These are phyloP conservation scores for Trichoderma koningii DNA, from an alignment of 2,329 filamentous ascomycete species.

Conservation along the genomic window DNA sequence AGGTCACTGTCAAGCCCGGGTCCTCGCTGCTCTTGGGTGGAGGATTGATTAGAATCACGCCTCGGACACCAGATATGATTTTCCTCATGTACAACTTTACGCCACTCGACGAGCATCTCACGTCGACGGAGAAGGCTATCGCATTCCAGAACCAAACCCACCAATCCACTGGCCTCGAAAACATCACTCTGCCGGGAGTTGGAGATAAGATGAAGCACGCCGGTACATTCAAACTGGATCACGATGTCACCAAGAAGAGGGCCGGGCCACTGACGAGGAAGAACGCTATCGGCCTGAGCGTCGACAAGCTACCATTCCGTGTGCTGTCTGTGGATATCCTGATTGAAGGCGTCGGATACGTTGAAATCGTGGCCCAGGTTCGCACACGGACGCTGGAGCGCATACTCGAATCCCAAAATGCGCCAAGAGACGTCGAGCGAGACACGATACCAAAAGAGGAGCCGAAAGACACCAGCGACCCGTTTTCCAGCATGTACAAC, in stretches of 20 bases:
- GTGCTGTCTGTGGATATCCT: constrained; percentile 82
- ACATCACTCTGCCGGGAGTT: constrained; percentile 62
- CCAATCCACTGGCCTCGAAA: constrained; percentile 58
- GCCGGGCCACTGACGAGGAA: constrained; percentile 71
- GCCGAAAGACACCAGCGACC: constrained; percentile 25
- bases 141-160: constrained; percentile 68
- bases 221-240: constrained; percentile 71
- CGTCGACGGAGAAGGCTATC: constrained; percentile 76
- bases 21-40: constrained; percentile 78
- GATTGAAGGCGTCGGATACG: constrained; percentile 90
- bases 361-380: constrained; percentile 84
- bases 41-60: constrained; percentile 85
- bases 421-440: constrained; percentile 22
- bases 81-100: constrained; percentile 88
- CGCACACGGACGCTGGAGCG: constrained; percentile 54
- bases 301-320: constrained; percentile 73
- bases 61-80: constrained; percentile 59
- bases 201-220: constrained; percentile 66
- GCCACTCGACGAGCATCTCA: constrained; percentile 74
- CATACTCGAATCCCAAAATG: constrained; percentile 31
- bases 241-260: constrained; percentile 81
- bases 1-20: constrained; percentile 70
- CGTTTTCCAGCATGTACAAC: constrained; percentile 35
- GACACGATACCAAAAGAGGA: constrained; percentile 21
- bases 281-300: constrained; percentile 62